phyloP scores from a whole-genome alignment of 1,284 basidiomycete species.

The Tilletia horrida region DNA sequence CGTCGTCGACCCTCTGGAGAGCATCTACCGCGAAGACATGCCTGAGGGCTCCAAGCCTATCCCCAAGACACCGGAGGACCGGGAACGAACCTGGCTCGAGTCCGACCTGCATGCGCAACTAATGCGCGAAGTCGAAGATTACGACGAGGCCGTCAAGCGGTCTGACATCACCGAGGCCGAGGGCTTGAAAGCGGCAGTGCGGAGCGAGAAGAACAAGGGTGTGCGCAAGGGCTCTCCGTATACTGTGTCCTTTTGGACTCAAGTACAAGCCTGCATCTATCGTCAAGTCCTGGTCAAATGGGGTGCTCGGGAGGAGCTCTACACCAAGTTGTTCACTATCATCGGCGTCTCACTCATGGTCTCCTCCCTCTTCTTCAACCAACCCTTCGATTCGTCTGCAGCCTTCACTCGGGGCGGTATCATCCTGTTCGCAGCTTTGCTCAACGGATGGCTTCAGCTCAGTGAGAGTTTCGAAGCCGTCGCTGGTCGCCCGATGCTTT shows the following conservation, averaged over 20 bases:
- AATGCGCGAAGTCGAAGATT: slow-evolving; percentile 34
- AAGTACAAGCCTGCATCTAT: slow-evolving; percentile 37
- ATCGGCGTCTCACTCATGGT: slow-evolving; percentile 44
- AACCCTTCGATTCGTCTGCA: slow-evolving; percentile 32
- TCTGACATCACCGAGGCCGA: slow-evolving; percentile 33
- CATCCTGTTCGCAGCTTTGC: slow-evolving; percentile 45
- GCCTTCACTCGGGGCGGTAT: slow-evolving; percentile 32
- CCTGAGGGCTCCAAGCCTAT: slow-evolving; percentile 59
- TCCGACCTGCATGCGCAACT: slow-evolving; percentile 35
- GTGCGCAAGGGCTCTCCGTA: slow-evolving; percentile 36
- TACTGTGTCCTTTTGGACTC: slow-evolving; percentile 39
- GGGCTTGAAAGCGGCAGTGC: slow-evolving; percentile 27
- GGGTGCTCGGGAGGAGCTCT: slow-evolving; percentile 35
- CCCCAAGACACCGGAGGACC: slow-evolving; percentile 42
- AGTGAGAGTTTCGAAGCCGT: slow-evolving; percentile 67
- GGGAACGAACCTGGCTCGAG: slow-evolving; percentile 38
- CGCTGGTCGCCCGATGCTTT: slow-evolving; percentile 69
- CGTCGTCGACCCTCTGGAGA: slow-evolving; percentile 66
- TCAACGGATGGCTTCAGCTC: slow-evolving; percentile 49
- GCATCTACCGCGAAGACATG: slow-evolving; percentile 61
- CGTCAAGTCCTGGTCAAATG: slow-evolving; percentile 43
- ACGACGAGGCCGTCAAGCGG: slow-evolving; percentile 35
- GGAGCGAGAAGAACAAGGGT: slow-evolving; percentile 41
- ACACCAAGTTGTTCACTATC: slow-evolving; percentile 42
- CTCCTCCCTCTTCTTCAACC: slow-evolving; percentile 41